These are phyloP conservation scores for Pseudonectria buxi DNA, from an alignment of 2,329 filamentous ascomycete genomes.

Conservation along the genomic window DNA sequence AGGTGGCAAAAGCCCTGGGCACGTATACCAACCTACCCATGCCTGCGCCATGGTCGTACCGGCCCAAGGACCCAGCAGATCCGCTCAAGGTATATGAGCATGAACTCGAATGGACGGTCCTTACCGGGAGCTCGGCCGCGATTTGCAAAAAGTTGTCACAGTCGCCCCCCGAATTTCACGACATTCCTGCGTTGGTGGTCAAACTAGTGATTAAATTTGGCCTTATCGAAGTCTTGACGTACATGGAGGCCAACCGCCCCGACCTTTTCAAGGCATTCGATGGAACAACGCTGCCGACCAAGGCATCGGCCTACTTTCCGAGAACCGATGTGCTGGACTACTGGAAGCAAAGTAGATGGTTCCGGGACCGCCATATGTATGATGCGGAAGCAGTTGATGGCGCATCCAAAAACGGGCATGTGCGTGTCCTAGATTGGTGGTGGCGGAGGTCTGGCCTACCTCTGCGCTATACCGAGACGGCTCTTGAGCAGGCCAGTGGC, in stretches of 20 bases:
- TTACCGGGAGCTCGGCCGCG: conserved; percentile 62
- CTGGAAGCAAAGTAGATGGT: conserved; percentile 79
- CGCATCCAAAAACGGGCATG: conserved; percentile 77
- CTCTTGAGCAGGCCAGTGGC: conserved; percentile 79
- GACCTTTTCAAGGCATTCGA: conserved; percentile 83
- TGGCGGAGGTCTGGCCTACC: conserved; percentile 68
- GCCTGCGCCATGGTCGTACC: conserved; percentile 61
- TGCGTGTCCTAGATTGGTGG: conserved; percentile 89
- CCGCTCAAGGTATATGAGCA: conserved; percentile 66
- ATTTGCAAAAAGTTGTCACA: conserved; percentile 68
- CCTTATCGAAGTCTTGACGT: conserved; percentile 69
- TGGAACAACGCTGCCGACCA: conserved; percentile 77
- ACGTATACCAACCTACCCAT: conserved; percentile 72
- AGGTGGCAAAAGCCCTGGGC: conserved; percentile 72
- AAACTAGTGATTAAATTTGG: conserved; percentile 90
- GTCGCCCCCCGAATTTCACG: conserved; percentile 61
- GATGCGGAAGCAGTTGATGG: conserved; percentile 78
- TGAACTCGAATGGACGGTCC: conserved; percentile 77
- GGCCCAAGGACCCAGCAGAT: conserved; percentile 54
- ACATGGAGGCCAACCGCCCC: conserved; percentile 52
- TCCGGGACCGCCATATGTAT: conserved; percentile 75
- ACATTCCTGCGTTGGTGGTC: conserved; percentile 73
- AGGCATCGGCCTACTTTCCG: conserved; percentile 81
- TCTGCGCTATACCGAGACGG: conserved; percentile 78
- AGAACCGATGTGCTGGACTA: conserved; percentile 80